These are phyloP conservation scores for Alnus glutinosa DNA, from an alignment of 306 rosid genomes.

Conservation along the genomic window DNA sequence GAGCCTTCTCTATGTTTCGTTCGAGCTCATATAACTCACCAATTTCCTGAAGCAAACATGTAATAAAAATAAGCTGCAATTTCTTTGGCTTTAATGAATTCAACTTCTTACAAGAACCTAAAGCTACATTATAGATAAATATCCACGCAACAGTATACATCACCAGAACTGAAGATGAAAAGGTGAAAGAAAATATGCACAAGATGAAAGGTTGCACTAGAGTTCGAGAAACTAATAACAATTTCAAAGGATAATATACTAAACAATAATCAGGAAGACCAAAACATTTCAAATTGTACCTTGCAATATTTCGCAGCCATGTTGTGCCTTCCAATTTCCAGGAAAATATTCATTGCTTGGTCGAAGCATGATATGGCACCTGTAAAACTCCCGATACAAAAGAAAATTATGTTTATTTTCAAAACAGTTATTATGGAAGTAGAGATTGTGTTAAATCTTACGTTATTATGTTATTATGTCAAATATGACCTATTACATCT, in stretches of 20 bases:
- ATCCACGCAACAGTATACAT: not conserved
- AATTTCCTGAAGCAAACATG: slow-evolving; percentile 38
- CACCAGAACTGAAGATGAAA: slow-evolving; percentile 7
- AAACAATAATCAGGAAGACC: slow-evolving; percentile 1
- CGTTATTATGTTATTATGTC: not conserved
- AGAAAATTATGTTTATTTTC: not conserved
- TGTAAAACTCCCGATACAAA: slow-evolving; percentile 9
- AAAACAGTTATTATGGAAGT: not conserved
- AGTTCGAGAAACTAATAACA: not conserved
- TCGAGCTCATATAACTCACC: slow-evolving; percentile 45
- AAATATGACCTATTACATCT: not conserved
- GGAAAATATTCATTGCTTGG: slow-evolving; percentile 43
- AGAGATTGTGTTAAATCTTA: not conserved
- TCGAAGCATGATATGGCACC: slow-evolving; percentile 53
- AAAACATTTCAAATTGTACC: slow-evolving; percentile 20
- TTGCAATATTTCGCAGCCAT: slow-evolving; percentile 56
- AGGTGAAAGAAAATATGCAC: not conserved
- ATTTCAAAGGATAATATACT: not conserved
- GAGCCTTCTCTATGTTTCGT: slow-evolving; percentile 40
- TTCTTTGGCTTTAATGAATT: too few relatives aligned
- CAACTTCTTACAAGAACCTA: slow-evolving; percentile 12
- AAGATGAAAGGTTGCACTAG: slow-evolving; percentile 8
- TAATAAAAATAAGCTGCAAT: not conserved
- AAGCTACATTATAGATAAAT: not conserved
- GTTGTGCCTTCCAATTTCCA: slow-evolving; percentile 46